Evolutionary conservation across 805 yeast species (phyloP), one percentile per base, ranked within the genome.

Genomic region (Vanderwaltozyma yarrowii): DNA sequence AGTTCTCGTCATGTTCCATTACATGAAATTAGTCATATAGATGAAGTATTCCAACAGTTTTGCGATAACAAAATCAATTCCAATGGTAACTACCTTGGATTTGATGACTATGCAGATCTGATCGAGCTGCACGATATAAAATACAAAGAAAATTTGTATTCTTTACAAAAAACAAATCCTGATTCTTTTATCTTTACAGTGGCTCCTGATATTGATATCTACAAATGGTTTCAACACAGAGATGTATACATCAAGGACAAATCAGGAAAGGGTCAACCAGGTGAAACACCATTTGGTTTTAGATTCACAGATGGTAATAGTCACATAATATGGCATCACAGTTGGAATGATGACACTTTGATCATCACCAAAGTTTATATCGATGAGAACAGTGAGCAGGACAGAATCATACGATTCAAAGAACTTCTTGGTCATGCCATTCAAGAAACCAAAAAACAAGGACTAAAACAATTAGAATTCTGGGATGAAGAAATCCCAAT

Each of bases 311-410:
- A 40, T 3, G 54, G 57, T 34, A 46, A 54, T 1, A 48, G 65
- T 17, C 71, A 66, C 44, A 51, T 67, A 8, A 45, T 67, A 13
- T 73, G 76, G 75, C 61, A 57, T 32, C 70, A 66, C 37, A 67
- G 67, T 32, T 67, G 69, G 66, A 56, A 54, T 33, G 58, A 44
- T 12, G 45, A 53, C 24, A 32, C 46, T 7, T 41, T 67, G 25
- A 45, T 57, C 2, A 46, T 67, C 6, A 27, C 57, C 3, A 61
- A 54, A 29, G 32, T 58, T 1, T 55, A 43, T 32, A 39, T 52
- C 28, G 38, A 44, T n/a, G 42, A 43, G 2, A 42, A 42, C 5
- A 33, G 35, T 3, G 11, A 24, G 10, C 11, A 41, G 10, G 29
- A 38, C 8, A 38, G 36, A 29, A 53, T 54, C 17, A 38, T 35